Base-by-base conservation (phyloP, 331 rosid species). In the Pyracantha coccinea region DNA sequence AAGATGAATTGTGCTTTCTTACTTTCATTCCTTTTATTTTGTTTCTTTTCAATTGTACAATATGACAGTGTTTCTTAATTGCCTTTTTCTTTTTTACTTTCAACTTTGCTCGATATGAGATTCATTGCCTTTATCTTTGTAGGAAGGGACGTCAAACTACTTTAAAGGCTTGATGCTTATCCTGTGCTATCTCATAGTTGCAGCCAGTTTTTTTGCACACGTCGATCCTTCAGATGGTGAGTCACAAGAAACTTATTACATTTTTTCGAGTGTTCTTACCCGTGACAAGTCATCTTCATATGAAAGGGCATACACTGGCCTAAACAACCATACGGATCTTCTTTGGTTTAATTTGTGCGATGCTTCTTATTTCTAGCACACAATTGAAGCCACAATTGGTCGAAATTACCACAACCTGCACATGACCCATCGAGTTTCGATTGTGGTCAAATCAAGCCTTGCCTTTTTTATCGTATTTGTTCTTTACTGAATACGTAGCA, bases 131-230 rank as follows among this genome's bases (percentile, higher is more conserved):
- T 72, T 44, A 50, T 31, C 19, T 27, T 54, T 79, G 75, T 74
- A 86, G 90, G 88, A 86, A 58, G 90, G 90, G 68, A 75, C 86
- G n/a, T 84, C 88, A 67, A 86, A 79, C 80, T 84, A 86, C 68
- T 86, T 86, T 63, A 86, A 84, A 41, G 90, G 90, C 35, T 74
- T 86, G 82, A 86, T 86, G 90, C 90, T 86, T 74, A 84, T 86
- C 32, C 79, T 86, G 25, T 82, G 90, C 83, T 86, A 86, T 76
- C 86, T 84, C 74, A 86, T 84, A 24, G 90, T 82, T 54, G 90
- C 88, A 25, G 88, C 90, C 74, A 86, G 88, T 74, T 86, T 86
- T 67, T 86, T 81, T 47, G 86, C 83, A 29, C 90, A 86, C 20
- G 76, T 86, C 12, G 90, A 86, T 75, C 86, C 83, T 76, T 69